Base-by-base conservation (phyloP, 352 stramenopile species). In the Globisporangium perplexum region DNA sequence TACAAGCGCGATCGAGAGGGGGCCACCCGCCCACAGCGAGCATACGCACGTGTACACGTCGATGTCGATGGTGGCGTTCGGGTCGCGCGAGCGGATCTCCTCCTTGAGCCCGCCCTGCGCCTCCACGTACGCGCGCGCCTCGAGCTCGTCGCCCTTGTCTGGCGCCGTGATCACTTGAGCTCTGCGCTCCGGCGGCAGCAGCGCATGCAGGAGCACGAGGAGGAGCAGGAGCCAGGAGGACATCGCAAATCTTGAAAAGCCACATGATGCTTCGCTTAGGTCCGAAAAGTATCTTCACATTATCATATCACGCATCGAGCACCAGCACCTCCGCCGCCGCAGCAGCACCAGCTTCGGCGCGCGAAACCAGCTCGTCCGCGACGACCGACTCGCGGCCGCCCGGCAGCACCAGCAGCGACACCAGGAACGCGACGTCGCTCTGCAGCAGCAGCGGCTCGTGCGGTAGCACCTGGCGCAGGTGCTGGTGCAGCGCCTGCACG, bases 111-210 rank as follows among this genome's bases (percentile, higher is more conserved):
- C 64, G 20, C 45, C 55, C 35, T 88, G 67, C 26, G 71, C 77
- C 33, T 77, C 67, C 0, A 58, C 50, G 50, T 72, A 90, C 24
- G 73, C 72, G 17, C 74, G 69, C 15, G 60, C 59, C 39, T 92
- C 81, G 17, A 90, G 69, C 55, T 88, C 77, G 28, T 86, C 75
- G 18, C 66, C 74, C 58, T 87, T 86, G 59, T 88, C 78, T 3
- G 75, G 78, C 30, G 78, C 72, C n/a, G 73, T 61, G 47, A 90
- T 88, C 47, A 88, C 65, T 36, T 83, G 72, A 30, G 55, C 69
- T 22, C 5, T n/a, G 41, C 10, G 18, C 18, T 22, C 8, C 17
- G 17, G 30, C 15, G 20, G 22, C 8, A 30, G 18, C 20, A 59
- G 36, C 44, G 8, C 8, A 2, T 47, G 20, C 6, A 51, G 11